These are phyloP conservation scores for Buxus sempervirens DNA, from an alignment of 164 flowering plant species.

Conservation along the genomic window DNA sequence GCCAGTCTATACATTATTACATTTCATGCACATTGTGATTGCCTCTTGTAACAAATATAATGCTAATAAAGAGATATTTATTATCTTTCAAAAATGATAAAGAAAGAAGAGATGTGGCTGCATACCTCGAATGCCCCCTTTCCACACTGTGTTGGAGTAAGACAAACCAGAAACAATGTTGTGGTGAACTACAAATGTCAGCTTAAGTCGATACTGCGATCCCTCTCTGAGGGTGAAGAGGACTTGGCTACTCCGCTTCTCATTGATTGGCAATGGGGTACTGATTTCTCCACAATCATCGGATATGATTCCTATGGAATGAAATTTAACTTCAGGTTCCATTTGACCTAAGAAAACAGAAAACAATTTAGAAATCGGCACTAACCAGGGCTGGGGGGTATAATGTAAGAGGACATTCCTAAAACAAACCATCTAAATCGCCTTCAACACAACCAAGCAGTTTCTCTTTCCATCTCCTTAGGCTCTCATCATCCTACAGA, in stretches of 20 bases:
- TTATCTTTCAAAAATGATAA: too few species aligned
- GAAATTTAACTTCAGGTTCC: conserved; percentile 75
- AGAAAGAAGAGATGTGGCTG: background rate
- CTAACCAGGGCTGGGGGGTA: background rate
- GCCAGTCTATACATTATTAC: too few species aligned
- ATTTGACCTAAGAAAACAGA: conserved; percentile 40
- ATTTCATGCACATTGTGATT: too few species aligned
- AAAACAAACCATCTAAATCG: conserved; percentile 47
- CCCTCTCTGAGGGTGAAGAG: conserved; percentile 67
- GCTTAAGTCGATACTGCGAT: conserved; percentile 53
- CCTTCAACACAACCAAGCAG: conserved; percentile 67
- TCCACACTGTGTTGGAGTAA: conserved; percentile 79
- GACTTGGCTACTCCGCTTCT: conserved; percentile 25
- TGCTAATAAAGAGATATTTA: too few species aligned
- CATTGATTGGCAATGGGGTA: conserved; percentile 44
- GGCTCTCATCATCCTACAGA: conserved; percentile 77
- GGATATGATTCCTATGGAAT: conserved; percentile 59
- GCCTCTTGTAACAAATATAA: too few species aligned
- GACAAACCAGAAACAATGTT: conserved; percentile 72
- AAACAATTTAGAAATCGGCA: background rate
- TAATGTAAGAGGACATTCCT: background rate
- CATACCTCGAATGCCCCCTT: conserved; percentile 59
- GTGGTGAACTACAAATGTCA: conserved; percentile 58
- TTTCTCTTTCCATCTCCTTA: conserved; percentile 86
- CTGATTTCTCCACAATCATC: conserved; percentile 44